phyloP scores from a whole-genome alignment of 495 filamentous ascomycete species.

The Penicillium arizonense region DNA sequence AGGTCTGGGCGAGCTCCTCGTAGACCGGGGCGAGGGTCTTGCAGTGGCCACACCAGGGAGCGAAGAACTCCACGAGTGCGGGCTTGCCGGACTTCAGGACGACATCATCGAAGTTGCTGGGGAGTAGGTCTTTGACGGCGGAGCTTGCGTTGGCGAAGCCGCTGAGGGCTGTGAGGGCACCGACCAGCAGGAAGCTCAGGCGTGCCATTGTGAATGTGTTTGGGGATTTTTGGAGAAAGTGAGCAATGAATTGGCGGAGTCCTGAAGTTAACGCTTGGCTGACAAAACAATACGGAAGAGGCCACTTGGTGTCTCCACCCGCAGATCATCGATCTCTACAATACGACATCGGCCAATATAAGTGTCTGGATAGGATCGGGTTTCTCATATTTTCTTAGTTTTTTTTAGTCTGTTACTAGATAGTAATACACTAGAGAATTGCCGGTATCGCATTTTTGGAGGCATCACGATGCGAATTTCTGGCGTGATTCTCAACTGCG shows the following conservation, averaged over 20 bases:
- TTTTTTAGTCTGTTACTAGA: conserved; percentile 19
- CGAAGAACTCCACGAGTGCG: conserved; percentile 97
- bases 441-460: conserved; percentile 1
- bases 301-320: conserved; percentile 22
- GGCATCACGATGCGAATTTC: background rate
- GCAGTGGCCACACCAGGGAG: conserved; percentile 99
- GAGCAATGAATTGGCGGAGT: conserved; percentile 1
- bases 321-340: conserved; percentile 2
- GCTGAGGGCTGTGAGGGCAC: conserved; percentile 40
- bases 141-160: conserved; percentile 43
- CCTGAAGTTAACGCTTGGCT: conserved; percentile 8
- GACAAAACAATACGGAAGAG: conserved; percentile 22
- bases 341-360: conserved; percentile 2
- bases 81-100: conserved; percentile 92
- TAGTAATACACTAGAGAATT: conserved; percentile 31
- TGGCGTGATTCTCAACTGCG: conserved; percentile 4
- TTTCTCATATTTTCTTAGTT: background rate
- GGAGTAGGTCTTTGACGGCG: conserved; percentile 79
- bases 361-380: background rate
- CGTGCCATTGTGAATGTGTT: conserved; percentile 40
- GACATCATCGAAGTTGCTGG: conserved; percentile 83
- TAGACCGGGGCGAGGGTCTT: conserved; percentile 94
- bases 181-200: conserved; percentile 45
- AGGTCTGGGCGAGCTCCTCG: conserved; percentile 81
- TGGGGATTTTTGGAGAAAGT: background rate